phyloP scores from a whole-genome alignment of 2,329 filamentous ascomycete species.

The Fusarium graminum region DNA sequence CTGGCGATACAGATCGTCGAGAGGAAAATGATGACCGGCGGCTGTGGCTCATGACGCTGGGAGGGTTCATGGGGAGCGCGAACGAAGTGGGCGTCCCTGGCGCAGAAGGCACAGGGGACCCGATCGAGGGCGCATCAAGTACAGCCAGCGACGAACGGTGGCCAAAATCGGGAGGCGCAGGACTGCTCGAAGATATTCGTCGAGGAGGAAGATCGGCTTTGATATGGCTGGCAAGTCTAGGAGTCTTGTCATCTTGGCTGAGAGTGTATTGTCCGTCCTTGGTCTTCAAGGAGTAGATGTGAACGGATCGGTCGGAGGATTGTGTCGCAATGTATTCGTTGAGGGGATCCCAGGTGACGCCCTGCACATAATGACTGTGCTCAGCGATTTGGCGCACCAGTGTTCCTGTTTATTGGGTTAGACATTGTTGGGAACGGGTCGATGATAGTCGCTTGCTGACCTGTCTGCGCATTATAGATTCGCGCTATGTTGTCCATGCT shows the following conservation, averaged over 20 bases:
- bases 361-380: slow-evolving; percentile 98
- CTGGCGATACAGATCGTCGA: slow-evolving; percentile 90
- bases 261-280: slow-evolving; percentile 97
- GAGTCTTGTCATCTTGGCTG: slow-evolving; percentile 73
- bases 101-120: slow-evolving; percentile 89
- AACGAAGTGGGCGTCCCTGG: slow-evolving; percentile 92
- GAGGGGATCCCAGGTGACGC: slow-evolving; percentile 96
- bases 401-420: slow-evolving; percentile 56
- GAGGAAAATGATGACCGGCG: slow-evolving; percentile 93
- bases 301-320: slow-evolving; percentile 96
- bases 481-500: slow-evolving; percentile 99
- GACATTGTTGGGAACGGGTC: slow-evolving; percentile 4
- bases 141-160: slow-evolving; percentile 74
- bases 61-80: slow-evolving; percentile 95
- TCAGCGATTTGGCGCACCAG: slow-evolving; percentile 94
- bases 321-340: slow-evolving; percentile 99
- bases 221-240: slow-evolving; percentile 82
- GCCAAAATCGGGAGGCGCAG: slow-evolving; percentile 85
- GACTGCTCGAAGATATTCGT: slow-evolving; percentile 90
- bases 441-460: slow-evolving; percentile 61
- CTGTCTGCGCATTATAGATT: slow-evolving; percentile 94
- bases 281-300: slow-evolving; percentile 95
- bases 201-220: slow-evolving; percentile 93
- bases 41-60: slow-evolving; percentile 87
- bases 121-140: slow-evolving; percentile 67